These are phyloP conservation scores for Cairneyella variabilis DNA, from an alignment of 495 filamentous ascomycete species.

Conservation along the genomic window DNA sequence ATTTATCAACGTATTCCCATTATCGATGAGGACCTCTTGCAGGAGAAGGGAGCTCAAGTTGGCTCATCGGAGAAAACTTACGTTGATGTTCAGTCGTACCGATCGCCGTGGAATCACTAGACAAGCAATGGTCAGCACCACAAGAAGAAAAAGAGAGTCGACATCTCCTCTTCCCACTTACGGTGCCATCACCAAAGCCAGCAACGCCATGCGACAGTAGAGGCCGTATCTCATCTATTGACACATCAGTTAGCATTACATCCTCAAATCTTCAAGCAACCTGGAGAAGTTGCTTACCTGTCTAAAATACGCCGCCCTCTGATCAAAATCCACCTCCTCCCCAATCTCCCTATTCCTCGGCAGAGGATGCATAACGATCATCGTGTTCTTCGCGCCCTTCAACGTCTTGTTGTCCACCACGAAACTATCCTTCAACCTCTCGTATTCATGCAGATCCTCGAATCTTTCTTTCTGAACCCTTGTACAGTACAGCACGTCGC, in stretches of 20 bases:
- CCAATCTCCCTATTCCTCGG: constrained; percentile 88
- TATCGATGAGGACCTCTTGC: too few relatives aligned
- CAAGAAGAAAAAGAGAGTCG: too few relatives aligned
- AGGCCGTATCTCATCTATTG: constrained; percentile 94
- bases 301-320: constrained; percentile 95
- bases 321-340: constrained; percentile 96
- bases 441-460: constrained; percentile 70
- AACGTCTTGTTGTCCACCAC: constrained; percentile 87
- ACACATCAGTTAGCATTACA: constrained; percentile 32
- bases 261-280: not conserved
- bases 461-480: constrained; percentile 96
- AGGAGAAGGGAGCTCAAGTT: too few relatives aligned
- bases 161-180: too few relatives aligned
- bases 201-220: constrained; percentile 94
- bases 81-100: too few relatives aligned
- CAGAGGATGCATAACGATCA: constrained; percentile 93
- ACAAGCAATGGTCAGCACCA: too few relatives aligned
- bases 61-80: too few relatives aligned
- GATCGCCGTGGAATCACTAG: too few relatives aligned
- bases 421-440: constrained; percentile 81
- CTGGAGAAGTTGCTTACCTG: constrained; percentile 61
- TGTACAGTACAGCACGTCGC: constrained; percentile 93
- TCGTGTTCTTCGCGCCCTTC: constrained; percentile 84
- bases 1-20: too few relatives aligned
- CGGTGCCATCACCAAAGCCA: constrained; percentile 81